These are phyloP conservation scores for Gastrodia elata DNA, from an alignment of 106 monocot genomes.

Conservation along the genomic window DNA sequence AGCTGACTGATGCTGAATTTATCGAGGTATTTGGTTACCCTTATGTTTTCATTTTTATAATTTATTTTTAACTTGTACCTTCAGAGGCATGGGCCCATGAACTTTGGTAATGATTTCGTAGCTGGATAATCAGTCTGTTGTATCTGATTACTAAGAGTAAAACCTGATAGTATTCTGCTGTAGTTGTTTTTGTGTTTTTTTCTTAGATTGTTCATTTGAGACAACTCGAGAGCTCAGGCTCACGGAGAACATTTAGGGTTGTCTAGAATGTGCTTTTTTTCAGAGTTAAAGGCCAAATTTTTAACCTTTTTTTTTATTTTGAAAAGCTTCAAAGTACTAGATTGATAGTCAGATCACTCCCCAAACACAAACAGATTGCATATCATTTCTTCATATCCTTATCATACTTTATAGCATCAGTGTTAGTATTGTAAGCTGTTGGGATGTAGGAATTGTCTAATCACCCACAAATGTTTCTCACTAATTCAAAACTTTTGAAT, in stretches of 20 bases:
- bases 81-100: neutral
- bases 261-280: neutral
- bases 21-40: neutral
- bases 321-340: neutral
- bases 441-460: neutral
- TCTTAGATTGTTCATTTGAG: neutral
- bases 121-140: neutral
- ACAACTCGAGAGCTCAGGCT: neutral
- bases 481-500: too few relatives aligned
- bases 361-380: too few relatives aligned
- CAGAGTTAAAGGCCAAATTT: neutral
- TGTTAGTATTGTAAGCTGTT: neutral
- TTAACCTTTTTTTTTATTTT: neutral
- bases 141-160: neutral
- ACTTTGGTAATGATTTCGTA: neutral
- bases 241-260: neutral
- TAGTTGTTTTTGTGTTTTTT: neutral
- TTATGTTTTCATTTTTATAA: neutral
- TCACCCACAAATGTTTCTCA: too few relatives aligned
- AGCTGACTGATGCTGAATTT: neutral
- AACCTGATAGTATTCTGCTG: neutral
- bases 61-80: neutral
- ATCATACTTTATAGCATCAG: neutral
- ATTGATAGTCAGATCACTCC: neutral
- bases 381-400: neutral